Base-by-base conservation (phyloP, 2,329 filamentous ascomycete species). In the Anthostomella pinea region DNA sequence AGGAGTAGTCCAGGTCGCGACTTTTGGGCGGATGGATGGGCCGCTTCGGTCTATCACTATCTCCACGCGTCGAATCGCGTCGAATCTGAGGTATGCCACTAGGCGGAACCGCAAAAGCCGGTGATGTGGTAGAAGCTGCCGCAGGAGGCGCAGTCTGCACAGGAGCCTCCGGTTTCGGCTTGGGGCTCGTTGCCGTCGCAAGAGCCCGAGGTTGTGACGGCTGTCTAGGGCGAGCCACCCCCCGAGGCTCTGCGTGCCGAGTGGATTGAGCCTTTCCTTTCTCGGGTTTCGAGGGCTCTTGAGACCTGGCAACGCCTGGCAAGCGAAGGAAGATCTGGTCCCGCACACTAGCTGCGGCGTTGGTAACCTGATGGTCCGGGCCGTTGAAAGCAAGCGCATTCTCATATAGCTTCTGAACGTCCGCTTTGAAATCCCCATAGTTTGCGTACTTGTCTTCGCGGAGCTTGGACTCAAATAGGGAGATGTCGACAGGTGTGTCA, bases 11-110 rank as follows among this genome's bases (percentile, higher is more conserved):
- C n/a, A 96, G 74, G 57, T 97, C 93, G 49, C 91, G 90, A 44
- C 83, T 81, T 56, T 91, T 90, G 0, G 93, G 89, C 7, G 90
- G 86, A 53, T 95, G 88, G 37, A 97, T 95, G 10, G 91, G 88
- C 35, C 93, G 84, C 71, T 96, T 96, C 8, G 91, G 90, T 33
- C 93, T 80, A 47, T 81, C 77, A 38, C 83, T 85, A 49, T 89
- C 87, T 4, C 77, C 75, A 39, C 83, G 84, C 5, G 81, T 83
- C 2, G 87, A 95, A 53, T 94, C 88, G 14, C 91, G 85, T 35
- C 93, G 84, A 46, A 93, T 93, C 24, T 88, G 73, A 7, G 88
- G 88, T 24, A 87, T 74, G 2, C 87, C 87, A 51, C 87, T 81
- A 1, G 87, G 79, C 16, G 85, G 80, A 8, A 94, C 70, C 3